phyloP scores from a whole-genome alignment of 1,284 basidiomycete genomes.

The Sanghuangporus baumii region DNA sequence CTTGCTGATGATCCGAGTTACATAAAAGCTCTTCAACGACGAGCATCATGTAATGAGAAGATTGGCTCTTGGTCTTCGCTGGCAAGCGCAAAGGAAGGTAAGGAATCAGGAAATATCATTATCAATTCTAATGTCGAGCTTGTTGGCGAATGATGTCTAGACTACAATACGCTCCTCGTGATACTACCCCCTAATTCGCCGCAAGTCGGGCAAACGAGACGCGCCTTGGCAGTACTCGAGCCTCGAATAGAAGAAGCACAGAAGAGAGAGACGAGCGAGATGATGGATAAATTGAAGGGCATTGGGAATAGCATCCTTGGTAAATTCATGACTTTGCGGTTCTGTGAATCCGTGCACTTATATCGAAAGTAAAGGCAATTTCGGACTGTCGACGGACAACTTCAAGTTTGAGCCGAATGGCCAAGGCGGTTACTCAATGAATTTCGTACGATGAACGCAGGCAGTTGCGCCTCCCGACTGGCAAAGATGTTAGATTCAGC shows the following conservation, averaged over 20 bases:
- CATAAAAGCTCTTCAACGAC: constrained; percentile 82
- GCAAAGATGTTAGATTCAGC: background rate
- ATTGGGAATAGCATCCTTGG: constrained; percentile 91
- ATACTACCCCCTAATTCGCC: constrained; percentile 55
- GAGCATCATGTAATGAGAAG: constrained; percentile 79
- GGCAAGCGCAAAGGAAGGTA: constrained; percentile 80
- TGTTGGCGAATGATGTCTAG: constrained; percentile 35
- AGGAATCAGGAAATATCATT: constrained; percentile 14
- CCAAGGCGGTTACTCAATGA: constrained; percentile 91
- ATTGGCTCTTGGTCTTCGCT: constrained; percentile 81
- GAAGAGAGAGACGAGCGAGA: constrained; percentile 87
- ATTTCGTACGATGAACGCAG: constrained; percentile 47
- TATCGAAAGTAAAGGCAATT: constrained; percentile 50
- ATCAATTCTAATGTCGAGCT: background rate
- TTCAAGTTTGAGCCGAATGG: constrained; percentile 93
- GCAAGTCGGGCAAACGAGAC: constrained; percentile 43
- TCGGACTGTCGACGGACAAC: constrained; percentile 86
- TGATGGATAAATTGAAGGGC: constrained; percentile 90
- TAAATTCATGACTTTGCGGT: constrained; percentile 27
- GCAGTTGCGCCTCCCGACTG: background rate
- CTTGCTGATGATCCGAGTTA: constrained; percentile 81
- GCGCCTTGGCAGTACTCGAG: constrained; percentile 50
- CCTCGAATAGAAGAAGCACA: constrained; percentile 70
- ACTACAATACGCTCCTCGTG: constrained; percentile 67
- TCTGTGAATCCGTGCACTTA: background rate